Conservation (phyloP, 305 asterid genomes). For the Lippia alba region DNA sequence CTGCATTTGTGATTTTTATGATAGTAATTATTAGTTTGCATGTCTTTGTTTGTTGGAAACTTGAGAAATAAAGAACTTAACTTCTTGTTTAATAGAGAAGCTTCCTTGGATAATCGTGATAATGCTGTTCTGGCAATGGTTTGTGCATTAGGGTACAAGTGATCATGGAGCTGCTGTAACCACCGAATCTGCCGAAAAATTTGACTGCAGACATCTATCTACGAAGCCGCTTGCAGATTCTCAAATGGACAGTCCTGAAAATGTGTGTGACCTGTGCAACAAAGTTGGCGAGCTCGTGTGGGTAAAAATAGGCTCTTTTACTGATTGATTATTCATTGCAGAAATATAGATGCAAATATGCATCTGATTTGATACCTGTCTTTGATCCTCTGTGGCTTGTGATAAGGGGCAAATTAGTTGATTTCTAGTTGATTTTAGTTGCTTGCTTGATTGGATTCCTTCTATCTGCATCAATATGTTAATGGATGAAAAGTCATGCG, state of each 20-base stretch:
- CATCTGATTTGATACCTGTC: slow-evolving; percentile 20
- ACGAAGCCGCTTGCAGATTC: slow-evolving; percentile 41
- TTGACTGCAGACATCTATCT: slow-evolving; percentile 28
- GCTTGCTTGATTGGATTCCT: slow-evolving; percentile 11
- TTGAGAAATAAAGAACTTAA: slow-evolving; percentile 26
- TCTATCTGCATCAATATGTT: slow-evolving; percentile 21
- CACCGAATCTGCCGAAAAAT: slow-evolving; percentile 41
- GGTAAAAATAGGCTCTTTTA: slow-evolving; percentile 51
- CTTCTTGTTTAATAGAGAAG: slow-evolving; percentile 16
- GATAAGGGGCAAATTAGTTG: slow-evolving; percentile 10
- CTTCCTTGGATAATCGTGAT: slow-evolving; percentile 28
- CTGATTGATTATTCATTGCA: slow-evolving; percentile 21
- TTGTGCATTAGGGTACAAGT: slow-evolving; percentile 57
- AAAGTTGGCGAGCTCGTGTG: slow-evolving; percentile 74
- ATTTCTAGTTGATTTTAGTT: slow-evolving; percentile 18
- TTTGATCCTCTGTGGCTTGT: slow-evolving; percentile 20
- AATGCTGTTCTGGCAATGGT: slow-evolving; percentile 37
- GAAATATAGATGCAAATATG: slow-evolving; percentile 14
- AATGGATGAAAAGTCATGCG: slow-evolving; percentile 20
- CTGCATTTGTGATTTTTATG: slow-evolving; percentile 14
- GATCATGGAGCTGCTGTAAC: slow-evolving; percentile 54
- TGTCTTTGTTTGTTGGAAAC: background rate
- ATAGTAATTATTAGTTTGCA: slow-evolving; percentile 6
- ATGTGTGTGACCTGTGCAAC: slow-evolving; percentile 59
- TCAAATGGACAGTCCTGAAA: slow-evolving; percentile 40